A percentile compares a stretch with the other conserved stretches of the same genome.
phyloP scores from a whole-genome alignment of 164 flowering plant species.

The Malania oleifera region DNA sequence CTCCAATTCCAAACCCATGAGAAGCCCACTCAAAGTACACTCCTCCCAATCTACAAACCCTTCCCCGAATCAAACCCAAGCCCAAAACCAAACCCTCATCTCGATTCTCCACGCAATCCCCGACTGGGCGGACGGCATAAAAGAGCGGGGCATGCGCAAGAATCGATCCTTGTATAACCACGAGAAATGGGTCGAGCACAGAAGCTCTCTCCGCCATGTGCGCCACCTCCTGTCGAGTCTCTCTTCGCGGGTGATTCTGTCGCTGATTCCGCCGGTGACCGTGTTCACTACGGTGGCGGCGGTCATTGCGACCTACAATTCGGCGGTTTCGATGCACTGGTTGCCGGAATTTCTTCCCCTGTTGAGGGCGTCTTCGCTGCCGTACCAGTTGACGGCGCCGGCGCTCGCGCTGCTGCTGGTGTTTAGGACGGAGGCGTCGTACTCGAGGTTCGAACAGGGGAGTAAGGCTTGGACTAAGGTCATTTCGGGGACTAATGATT shows the following conservation, averaged over 20 bases:
- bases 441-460: constrained; percentile 86
- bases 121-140: constrained; percentile 71
- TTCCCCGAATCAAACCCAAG: constrained; percentile 4
- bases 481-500: constrained; percentile 62
- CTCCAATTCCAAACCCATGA: constrained; percentile 26
- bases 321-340: constrained; percentile 47
- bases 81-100: constrained; percentile 18
- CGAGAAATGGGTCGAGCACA: constrained; percentile 67
- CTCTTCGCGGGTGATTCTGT: constrained; percentile 74
- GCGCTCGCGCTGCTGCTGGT: constrained; percentile 88
- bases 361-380: constrained; percentile 67
- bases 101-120: constrained; percentile 55
- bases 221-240: constrained; percentile 68
- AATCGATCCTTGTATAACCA: constrained; percentile 59
- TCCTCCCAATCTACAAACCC: constrained; percentile 17
- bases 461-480: constrained; percentile 85
- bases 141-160: constrained; percentile 69
- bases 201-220: constrained; percentile 81
- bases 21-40: constrained; percentile 15
- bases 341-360: constrained; percentile 69
- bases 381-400: constrained; percentile 91
- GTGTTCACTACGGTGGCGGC: constrained; percentile 67
- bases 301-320: constrained; percentile 56
- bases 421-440: constrained; percentile 87
- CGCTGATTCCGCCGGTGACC: constrained; percentile 78